Percentiles rank a stretch among this genome's conserved stretches.
Conservation (phyloP, 306 rosid species). For the Castanospermum australe region DNA sequence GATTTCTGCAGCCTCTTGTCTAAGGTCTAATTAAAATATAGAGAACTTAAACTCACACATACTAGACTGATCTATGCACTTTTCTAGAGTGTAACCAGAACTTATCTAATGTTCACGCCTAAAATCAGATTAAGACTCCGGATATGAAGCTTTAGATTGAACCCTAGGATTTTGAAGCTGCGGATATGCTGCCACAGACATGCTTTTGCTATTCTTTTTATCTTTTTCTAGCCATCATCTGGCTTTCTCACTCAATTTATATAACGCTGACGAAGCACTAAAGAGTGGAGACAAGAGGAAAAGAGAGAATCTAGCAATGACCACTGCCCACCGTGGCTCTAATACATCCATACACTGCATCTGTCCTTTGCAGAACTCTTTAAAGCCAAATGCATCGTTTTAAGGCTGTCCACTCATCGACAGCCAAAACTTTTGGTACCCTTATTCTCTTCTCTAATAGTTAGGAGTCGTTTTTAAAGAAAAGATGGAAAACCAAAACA, state of each 20-base stretch:
- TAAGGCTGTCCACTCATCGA: background rate
- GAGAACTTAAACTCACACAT: background rate
- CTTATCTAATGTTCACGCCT: background rate
- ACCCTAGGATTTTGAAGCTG: no score
- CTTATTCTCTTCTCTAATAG: background rate
- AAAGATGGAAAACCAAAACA: background rate
- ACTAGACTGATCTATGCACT: background rate
- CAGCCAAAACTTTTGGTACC: background rate
- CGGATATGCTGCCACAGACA: background rate
- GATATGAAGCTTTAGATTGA: no score
- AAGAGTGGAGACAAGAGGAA: background rate
- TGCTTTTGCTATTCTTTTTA: background rate
- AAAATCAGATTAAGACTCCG: background rate
- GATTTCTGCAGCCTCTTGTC: background rate
- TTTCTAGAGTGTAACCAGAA: slow-evolving; percentile 1
- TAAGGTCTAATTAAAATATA: background rate
- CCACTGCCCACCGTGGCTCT: background rate
- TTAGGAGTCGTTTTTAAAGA: background rate
- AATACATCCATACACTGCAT: background rate
- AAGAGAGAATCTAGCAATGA: background rate
- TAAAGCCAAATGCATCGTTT: background rate
- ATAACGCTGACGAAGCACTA: background rate
- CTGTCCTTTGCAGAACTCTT: background rate
- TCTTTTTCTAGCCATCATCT: background rate
- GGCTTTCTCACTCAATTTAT: background rate